Evolutionary conservation across 2,329 filamentous ascomycete genomes (phyloP).

Genomic region (Cytospora piceicola): DNA sequence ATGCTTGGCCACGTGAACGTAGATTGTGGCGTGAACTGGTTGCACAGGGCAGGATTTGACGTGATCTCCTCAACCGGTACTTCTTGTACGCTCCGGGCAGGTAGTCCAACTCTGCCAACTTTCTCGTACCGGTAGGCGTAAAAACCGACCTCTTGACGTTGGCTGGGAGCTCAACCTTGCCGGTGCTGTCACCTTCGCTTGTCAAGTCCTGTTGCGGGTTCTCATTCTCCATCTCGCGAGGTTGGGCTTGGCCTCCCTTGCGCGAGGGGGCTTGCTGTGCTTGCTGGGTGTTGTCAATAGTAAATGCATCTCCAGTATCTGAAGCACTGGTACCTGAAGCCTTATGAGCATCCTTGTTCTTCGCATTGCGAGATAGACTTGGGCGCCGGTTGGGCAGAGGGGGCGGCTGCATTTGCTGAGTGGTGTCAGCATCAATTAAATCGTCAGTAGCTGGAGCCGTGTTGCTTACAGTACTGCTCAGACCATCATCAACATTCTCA

Average conservation of each 20-base stretch:
- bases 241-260: not conserved
- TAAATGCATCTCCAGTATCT: not conserved
- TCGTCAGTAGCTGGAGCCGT: not conserved
- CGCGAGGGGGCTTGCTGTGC: not conserved
- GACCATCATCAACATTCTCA: not conserved
- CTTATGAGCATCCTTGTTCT: no score
- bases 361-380: no score
- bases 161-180: not conserved
- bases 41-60: not conserved
- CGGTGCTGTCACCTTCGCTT: not conserved
- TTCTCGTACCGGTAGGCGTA: no score
- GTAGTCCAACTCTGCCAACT: no score
- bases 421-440: no score
- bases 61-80: no score
- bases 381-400: no score
- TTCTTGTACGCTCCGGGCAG: no score
- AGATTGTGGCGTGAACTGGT: not conserved
- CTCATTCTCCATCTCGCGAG: not conserved
- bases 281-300: not conserved
- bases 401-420: no score
- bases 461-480: not conserved
- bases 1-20: not conserved
- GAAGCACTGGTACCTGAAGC: no score
- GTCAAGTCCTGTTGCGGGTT: not conserved
- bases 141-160: no score